Evolutionary conservation across 139 green algal species (phyloP).

Genomic region (Micractinium conductrix): DNA sequence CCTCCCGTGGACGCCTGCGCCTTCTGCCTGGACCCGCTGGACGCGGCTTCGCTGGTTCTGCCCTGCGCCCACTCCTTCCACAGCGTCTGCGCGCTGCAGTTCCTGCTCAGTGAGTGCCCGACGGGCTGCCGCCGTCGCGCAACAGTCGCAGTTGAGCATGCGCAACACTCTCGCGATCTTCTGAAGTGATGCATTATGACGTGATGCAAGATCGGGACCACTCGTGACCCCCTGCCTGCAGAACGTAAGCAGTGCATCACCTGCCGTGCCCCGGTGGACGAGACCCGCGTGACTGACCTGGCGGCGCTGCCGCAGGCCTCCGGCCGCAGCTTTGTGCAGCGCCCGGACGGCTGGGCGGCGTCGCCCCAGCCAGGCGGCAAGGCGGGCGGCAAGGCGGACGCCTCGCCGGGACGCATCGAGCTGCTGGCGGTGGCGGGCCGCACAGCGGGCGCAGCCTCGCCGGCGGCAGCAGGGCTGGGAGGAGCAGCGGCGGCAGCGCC

Average conservation of each 20-base stretch:
- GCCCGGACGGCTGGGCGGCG: not conserved
- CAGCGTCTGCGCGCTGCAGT: not conserved
- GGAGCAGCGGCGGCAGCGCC: not conserved
- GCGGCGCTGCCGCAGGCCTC: not conserved
- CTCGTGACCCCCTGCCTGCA: not conserved
- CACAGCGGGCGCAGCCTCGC: not conserved
- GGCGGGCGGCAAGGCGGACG: not conserved
- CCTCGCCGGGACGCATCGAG: not conserved
- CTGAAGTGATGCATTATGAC: not conserved
- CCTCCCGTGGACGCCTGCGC: not conserved
- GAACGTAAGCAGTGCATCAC: constrained; percentile 17
- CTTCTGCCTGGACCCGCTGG: constrained; percentile 6
- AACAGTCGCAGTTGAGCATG: not conserved
- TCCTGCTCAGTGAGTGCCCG: not conserved
- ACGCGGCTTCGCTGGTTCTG: not conserved
- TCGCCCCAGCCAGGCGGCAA: not conserved
- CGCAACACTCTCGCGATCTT: not conserved
- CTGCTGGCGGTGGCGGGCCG: not conserved
- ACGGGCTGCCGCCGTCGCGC: not conserved
- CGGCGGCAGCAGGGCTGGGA: not conserved
- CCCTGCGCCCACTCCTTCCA: constrained; percentile 1
- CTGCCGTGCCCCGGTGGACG: not conserved
- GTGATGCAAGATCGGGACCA: not conserved
- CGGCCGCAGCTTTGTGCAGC: not conserved
- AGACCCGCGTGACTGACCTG: not conserved